Base-by-base conservation (phyloP, 768 basidiomycete species). In the Trametes gibbosa region DNA sequence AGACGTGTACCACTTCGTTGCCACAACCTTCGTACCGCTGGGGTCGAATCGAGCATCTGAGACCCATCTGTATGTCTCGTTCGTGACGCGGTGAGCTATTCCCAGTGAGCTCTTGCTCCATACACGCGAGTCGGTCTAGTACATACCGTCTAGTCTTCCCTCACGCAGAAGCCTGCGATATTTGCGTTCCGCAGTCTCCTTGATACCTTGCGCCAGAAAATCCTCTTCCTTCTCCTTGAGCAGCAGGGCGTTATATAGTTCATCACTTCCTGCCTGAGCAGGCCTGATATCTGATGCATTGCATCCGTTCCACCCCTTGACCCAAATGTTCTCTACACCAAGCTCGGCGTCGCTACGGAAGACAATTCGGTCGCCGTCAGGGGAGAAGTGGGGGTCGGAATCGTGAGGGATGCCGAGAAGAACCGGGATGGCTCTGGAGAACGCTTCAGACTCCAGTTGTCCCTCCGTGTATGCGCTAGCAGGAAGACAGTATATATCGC, bases 1-100 rank as follows among this genome's bases (percentile, higher is more conserved):
- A 5, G 82, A 83, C 24, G 84, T 88, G 62, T 88, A 89, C 87
- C 88, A 88, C 68, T 90, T 90, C 12, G 87, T 89, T n/a, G 87
- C 86, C 53, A 90, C 73, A 17, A 90, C 70, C 63, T 78, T 84
- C 29, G 70, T 64, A 1, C 85, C 85, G 10, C 82, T 83, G 3
- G 87, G 84, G 65, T 90, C 86, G 76, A 87, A 89, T 45, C 85
- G 81, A 5, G 86, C 77, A 56, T 89, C 88, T 25, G 82, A 81
- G 4, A 89, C 78, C 80, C 80, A 87, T 67, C 87, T 79, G 63
- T 81, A 89, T 0, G 89, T 89, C 68, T 90, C 88, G 64, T 90
- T 90, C 4, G 88, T 89, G 46, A 90, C 78, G 34, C 75, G 76
- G 19, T 68, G 67, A 19, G 79, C 79, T 79, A 25, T n/a, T 50